Evolutionary conservation across 176 grass and related monocot species (phyloP).

Genomic region (Oryza meyeriana): DNA sequence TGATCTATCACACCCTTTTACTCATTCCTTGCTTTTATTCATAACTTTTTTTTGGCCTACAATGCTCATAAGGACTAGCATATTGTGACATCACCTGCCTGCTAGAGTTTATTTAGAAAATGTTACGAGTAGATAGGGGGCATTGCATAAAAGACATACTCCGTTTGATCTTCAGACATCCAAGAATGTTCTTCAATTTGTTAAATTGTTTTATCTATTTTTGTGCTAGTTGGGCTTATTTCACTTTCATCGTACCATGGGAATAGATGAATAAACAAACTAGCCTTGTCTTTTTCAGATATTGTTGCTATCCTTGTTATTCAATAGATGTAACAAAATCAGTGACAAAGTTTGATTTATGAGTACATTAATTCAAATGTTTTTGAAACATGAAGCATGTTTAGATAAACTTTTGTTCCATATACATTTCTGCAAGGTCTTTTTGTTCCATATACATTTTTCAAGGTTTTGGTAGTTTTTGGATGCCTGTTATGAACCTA

Average conservation of each 20-base stretch:
- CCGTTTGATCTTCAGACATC: not conserved
- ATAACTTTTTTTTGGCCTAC: not conserved
- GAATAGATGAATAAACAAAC: not conserved
- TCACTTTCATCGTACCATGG: not conserved
- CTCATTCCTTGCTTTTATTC: not conserved
- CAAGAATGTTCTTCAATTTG: not conserved
- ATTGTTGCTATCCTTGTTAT: not conserved
- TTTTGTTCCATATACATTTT: not conserved
- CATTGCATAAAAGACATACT: not conserved
- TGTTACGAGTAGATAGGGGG: not conserved
- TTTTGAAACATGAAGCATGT: too few relatives aligned
- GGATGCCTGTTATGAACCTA: not conserved
- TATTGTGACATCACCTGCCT: not conserved
- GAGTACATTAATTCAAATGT: not conserved
- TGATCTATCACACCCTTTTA: not conserved
- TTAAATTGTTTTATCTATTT: not conserved
- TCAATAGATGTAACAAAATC: too few relatives aligned
- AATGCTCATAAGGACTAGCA: not conserved
- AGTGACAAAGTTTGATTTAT: not conserved
- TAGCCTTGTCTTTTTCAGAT: not conserved
- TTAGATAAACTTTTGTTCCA: not conserved
- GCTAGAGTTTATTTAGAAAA: not conserved
- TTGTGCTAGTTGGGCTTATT: not conserved
- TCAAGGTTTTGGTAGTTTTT: not conserved
- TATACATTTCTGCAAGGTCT: not conserved